Conservation (phyloP, 768 basidiomycete genomes). For the Paxillus rubicundulus region DNA sequence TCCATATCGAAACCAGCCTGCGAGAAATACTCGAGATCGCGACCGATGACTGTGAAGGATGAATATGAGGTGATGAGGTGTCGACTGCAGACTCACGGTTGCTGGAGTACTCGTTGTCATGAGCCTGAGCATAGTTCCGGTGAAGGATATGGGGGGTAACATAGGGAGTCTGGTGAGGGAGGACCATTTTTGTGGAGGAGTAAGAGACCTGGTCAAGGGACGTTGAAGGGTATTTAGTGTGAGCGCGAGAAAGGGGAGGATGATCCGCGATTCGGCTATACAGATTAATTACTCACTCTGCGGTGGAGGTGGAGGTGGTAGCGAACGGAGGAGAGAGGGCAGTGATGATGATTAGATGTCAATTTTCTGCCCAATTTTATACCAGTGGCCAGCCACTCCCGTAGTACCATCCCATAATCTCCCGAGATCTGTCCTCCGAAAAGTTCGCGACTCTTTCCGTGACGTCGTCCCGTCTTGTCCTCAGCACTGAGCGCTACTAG, state of each 20-base stretch:
- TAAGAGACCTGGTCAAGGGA: neutral
- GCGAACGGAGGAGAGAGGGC: constrained; percentile 2
- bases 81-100: constrained; percentile 45
- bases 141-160: constrained; percentile 89
- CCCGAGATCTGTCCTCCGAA: constrained; percentile 16
- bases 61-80: constrained; percentile 9
- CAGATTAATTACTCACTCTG: constrained; percentile 18
- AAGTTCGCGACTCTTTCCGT: constrained; percentile 19
- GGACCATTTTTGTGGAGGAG: constrained; percentile 50
- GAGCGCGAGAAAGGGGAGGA: constrained; percentile 1
- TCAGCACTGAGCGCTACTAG: neutral
- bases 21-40: constrained; percentile 95
- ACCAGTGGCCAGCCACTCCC: constrained; percentile 21
- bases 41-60: constrained; percentile 70
- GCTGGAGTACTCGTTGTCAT: constrained; percentile 60
- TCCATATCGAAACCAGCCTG: constrained; percentile 99
- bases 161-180: constrained; percentile 74
- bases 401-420: constrained; percentile 31
- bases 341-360: neutral
- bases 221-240: constrained; percentile 10
- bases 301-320: neutral
- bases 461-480: neutral
- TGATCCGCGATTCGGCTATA: constrained; percentile 28
- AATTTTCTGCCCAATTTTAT: constrained; percentile 21
- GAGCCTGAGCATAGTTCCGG: constrained; percentile 76